Evolutionary conservation across 768 basidiomycete species (phyloP), one percentile per base, ranked within the genome.

Genomic region (Pleurotus platypus): DNA sequence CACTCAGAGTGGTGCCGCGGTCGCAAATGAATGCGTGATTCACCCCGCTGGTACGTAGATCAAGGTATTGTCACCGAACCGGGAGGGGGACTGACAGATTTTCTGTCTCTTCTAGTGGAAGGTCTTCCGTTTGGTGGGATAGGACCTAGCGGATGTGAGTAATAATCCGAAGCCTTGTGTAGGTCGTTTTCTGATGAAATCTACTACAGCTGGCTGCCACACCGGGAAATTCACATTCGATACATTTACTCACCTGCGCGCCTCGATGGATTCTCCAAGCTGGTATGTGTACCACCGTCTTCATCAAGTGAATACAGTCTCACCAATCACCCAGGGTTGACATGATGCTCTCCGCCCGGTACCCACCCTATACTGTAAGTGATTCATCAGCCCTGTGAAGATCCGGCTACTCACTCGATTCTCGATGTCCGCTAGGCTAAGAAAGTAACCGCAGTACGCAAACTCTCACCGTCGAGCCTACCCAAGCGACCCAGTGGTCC

Each of bases 211-310:
- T 57, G 85, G 92, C 11, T 75, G 78, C 56, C 84, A 89, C 64
- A 84, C 85, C 2, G 87, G 91, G 30, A 90, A 91, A 64, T 87
- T 74, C 64, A 73, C 76, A 5, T 94, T 93, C 61, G 87, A 91
- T 58, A 74, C 79, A 64, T 94, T 94, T 72, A 91, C 90, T 0
- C 90, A 93, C 66, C 61, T 81, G 22, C 80, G 92, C 51, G 66
- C 85, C 3, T 81, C 86, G 0, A 53, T 81, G 37, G 81, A 87
- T 59, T 78, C 82, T 18, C 86, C 88, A 4, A 67, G 75, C 66
- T 83, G 80, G 86, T 87, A 59, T 43, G 75, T 30, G 30, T 30
- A 2, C 30, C 9, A 30, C 30, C 30, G 30, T 30, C 30, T 7
- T 30, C 8, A 11, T 35, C 30, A 9, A 35, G 30, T 35, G 11